phyloP scores from a whole-genome alignment of 2,329 filamentous ascomycete genomes.

The Nannizziopsis arthrosporioides region DNA sequence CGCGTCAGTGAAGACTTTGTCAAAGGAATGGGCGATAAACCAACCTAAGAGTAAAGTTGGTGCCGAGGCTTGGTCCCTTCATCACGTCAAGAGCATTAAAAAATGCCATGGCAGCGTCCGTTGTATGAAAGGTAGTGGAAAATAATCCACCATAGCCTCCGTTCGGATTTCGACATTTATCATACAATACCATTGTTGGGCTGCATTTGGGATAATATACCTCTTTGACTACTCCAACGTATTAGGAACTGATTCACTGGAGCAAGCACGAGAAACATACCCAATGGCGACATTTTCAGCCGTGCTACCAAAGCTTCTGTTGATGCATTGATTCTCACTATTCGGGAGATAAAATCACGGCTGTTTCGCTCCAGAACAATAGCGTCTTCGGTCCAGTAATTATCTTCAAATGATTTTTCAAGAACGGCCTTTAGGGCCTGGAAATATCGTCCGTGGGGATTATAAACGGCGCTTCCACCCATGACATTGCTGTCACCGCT shows the following conservation, averaged over 20 bases:
- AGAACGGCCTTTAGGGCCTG: constrained; percentile 54
- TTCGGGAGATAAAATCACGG: constrained; percentile 73
- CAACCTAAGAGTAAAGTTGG: constrained; percentile 78
- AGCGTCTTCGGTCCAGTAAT: constrained; percentile 86
- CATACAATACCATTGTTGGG: constrained; percentile 59
- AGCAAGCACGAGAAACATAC: constrained; percentile 24
- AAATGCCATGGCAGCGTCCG: constrained; percentile 62
- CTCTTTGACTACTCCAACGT: constrained; percentile 50
- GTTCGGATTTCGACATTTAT: constrained; percentile 57
- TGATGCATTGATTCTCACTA: constrained; percentile 73
- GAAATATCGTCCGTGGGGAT: constrained; percentile 61
- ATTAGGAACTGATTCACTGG: not conserved
- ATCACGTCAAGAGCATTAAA: constrained; percentile 77
- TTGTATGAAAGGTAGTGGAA: constrained; percentile 65
- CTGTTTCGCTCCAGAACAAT: constrained; percentile 95
- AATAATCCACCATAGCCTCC: constrained; percentile 86
- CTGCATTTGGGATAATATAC: constrained; percentile 81
- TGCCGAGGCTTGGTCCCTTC: constrained; percentile 89
- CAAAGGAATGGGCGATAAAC: not conserved
- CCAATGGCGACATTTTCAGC: constrained; percentile 46
- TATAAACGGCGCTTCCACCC: constrained; percentile 64
- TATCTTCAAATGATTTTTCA: constrained; percentile 63
- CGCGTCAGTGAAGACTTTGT: not conserved
- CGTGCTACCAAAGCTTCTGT: constrained; percentile 71
- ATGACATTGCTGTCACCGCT: constrained; percentile 97